Evolutionary conservation across 129 eudicot genomes (phyloP).

Genomic region (Artemisia annua): DNA sequence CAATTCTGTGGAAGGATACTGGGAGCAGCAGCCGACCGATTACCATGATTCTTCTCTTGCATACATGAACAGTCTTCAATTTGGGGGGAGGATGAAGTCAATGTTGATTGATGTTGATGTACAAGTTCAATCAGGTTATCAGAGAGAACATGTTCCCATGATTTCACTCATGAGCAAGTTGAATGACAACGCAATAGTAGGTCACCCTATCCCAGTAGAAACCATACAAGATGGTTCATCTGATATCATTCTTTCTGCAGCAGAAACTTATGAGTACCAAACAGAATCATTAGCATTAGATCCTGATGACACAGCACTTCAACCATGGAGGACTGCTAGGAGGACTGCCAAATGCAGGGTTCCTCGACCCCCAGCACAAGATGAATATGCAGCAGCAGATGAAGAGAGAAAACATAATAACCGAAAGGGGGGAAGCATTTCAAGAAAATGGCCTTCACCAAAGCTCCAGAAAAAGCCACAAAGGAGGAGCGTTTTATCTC

Average conservation of each 20-base stretch:
- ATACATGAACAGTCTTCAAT: slow-evolving; percentile 26
- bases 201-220: slow-evolving; percentile 93
- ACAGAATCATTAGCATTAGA: slow-evolving; percentile 20
- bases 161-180: slow-evolving; percentile 88
- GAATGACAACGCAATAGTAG: slow-evolving; percentile 87
- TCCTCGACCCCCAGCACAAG: slow-evolving; percentile 50
- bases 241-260: slow-evolving; percentile 35
- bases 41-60: slow-evolving; percentile 35
- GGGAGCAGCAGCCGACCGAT: slow-evolving; percentile 49
- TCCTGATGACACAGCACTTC: slow-evolving; percentile 32
- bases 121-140: slow-evolving; percentile 78
- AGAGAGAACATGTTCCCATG: slow-evolving; percentile 79
- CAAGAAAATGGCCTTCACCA: slow-evolving; percentile 6
- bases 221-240: slow-evolving; percentile 60
- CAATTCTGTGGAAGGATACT: slow-evolving; percentile 41
- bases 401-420: slow-evolving; percentile 27
- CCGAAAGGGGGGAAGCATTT: slow-evolving; percentile 28
- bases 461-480: slow-evolving; percentile 41
- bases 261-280: slow-evolving; percentile 28
- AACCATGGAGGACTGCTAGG: slow-evolving; percentile 91
- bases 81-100: slow-evolving; percentile 38
- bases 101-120: slow-evolving; percentile 81
- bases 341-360: slow-evolving; percentile 82
- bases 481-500: slow-evolving; percentile 45
- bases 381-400: slow-evolving; percentile 34